A percentile compares a stretch with the other conserved stretches of the same genome.
phyloP scores from a whole-genome alignment of 306 rosid genomes.

The Prunus persica region DNA sequence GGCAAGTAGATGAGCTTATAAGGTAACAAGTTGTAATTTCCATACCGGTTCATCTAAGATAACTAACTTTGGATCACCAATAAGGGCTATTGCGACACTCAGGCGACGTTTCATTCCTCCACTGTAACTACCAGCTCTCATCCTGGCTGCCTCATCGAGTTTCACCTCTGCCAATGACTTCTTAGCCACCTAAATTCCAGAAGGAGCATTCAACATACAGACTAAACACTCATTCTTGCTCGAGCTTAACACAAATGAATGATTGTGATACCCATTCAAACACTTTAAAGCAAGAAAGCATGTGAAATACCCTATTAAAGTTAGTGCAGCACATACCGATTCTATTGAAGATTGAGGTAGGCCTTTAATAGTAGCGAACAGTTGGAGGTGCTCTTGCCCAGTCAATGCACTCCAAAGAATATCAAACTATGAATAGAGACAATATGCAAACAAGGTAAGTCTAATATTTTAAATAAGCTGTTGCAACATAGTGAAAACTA shows the following conservation, averaged over 20 bases:
- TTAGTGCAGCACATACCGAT: slow-evolving; percentile 42
- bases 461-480: background rate
- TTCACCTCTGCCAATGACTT: slow-evolving; percentile 73
- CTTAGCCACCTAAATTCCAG: slow-evolving; percentile 48
- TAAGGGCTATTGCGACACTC: slow-evolving; percentile 90
- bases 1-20: slow-evolving; percentile 14
- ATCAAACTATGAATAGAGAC: slow-evolving; percentile 13
- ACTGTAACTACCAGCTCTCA: slow-evolving; percentile 88
- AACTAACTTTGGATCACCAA: slow-evolving; percentile 88
- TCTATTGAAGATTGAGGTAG: slow-evolving; percentile 52
- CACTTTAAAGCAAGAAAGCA: background rate
- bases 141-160: slow-evolving; percentile 66
- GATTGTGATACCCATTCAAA: background rate
- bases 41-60: slow-evolving; percentile 94
- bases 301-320: background rate
- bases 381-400: slow-evolving; percentile 83
- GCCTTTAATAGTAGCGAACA: slow-evolving; percentile 85
- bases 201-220: background rate
- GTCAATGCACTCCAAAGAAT: slow-evolving; percentile 85
- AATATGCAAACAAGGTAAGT: background rate
- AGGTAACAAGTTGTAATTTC: slow-evolving; percentile 10
- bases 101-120: slow-evolving; percentile 99
- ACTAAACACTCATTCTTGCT: background rate
- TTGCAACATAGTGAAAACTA: background rate
- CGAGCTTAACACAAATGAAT: background rate